These are phyloP conservation scores for Trichosporon sp. DNA, from an alignment of 1,284 basidiomycete species.

Conservation along the genomic window DNA sequence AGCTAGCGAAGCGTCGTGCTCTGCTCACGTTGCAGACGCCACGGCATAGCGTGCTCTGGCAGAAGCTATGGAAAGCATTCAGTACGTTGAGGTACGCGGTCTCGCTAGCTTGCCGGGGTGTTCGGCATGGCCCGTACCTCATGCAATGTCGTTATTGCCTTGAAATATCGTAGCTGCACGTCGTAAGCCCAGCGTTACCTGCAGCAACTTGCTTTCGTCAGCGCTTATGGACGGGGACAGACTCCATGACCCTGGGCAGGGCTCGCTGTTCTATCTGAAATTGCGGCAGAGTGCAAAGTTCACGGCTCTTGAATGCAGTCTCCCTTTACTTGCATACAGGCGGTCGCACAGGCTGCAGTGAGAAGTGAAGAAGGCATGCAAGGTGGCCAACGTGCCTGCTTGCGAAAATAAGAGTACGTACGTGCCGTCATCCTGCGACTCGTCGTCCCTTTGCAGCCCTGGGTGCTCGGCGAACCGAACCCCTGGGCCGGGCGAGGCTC, in stretches of 20 bases:
- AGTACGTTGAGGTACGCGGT: not conserved
- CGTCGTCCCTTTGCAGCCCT: not conserved
- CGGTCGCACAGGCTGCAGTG: no score
- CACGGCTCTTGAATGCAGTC: no score
- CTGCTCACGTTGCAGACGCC: not conserved
- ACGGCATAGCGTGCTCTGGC: not conserved
- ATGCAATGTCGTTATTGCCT: no score
- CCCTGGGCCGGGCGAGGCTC: slow-evolving; percentile 3
- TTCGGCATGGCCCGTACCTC: not conserved
- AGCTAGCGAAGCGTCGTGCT: not conserved
- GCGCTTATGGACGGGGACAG: not conserved
- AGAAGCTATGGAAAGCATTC: slow-evolving; percentile 4
- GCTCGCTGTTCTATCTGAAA: not conserved
- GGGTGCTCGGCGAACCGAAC: slow-evolving; percentile 3
- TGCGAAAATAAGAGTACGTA: not conserved
- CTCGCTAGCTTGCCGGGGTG: not conserved
- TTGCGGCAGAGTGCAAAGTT: not conserved
- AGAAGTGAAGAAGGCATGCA: no score
- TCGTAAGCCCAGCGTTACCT: not conserved
- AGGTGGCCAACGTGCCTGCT: no score
- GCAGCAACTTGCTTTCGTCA: not conserved
- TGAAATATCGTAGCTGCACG: not conserved
- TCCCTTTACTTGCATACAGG: no score
- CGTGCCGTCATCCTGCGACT: slow-evolving; percentile 7
- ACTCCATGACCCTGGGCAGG: slow-evolving; percentile 4